Base-by-base conservation (phyloP, 2,329 filamentous ascomycete species). In the Neurospora crassa region DNA sequence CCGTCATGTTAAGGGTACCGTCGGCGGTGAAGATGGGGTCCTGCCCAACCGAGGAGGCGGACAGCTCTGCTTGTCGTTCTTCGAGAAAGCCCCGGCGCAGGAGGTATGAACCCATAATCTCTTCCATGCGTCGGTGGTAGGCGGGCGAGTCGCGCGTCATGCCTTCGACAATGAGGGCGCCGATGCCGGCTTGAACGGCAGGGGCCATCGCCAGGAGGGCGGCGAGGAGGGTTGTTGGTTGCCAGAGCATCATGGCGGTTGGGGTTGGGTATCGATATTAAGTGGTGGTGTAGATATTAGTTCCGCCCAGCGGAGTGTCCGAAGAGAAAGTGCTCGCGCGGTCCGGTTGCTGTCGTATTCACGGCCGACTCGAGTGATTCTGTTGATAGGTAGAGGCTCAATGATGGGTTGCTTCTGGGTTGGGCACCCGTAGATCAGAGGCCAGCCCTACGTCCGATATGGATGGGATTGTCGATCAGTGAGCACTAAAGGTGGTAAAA, bases 1-100 rank as follows among this genome's bases (percentile, higher is more conserved):
- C 80, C 3, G 84, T 84, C 77, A 86, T 78, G 80, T 90, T 86
- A 74, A 86, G 78, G n/a, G 79, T 80, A 69, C 83, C 83, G 74
- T 85, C 80, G 40, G 79, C 74, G 71, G 81, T 83, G 69, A 84
- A 75, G 24, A 78, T 74, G 37, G 82, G 78, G 43, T 79, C 79
- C 7, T 74, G 73, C n/a, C 69, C 67, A 45, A 67, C 43, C 68
- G 69, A 69, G 70, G 74, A 72, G 72, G 77, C 37, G 12, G 20
- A 29, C 2, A 29, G 3, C 20, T 53, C 47, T 53, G 45, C 24
- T 71, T 78, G 72, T 68, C 75, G 71, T 18, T 74, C 71, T 18
- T 77, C 72, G 37, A 76, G 42, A 37, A 70, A 72, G 29, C 74
- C 75, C 1, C 75, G 70, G 0, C 73, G 68, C 41, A 70, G 34